Evolutionary conservation across 805 yeast genomes (phyloP), one percentile per base, ranked within the genome.

Genomic region (Monosporozyma servazzii): DNA sequence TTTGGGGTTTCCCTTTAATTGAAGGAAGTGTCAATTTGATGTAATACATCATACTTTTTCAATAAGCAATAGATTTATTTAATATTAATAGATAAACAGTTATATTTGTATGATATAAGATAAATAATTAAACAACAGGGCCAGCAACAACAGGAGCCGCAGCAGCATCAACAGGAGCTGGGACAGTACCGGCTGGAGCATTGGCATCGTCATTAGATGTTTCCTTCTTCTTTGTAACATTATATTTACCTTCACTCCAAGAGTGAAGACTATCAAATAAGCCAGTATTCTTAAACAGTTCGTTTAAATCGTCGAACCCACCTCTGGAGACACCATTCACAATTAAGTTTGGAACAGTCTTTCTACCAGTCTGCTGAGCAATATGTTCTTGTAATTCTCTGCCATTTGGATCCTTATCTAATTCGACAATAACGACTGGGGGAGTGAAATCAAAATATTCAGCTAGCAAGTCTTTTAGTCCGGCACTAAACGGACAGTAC

Each of bases 341-440:
- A 50, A 88, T 74, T 20, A 93, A 78, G 64, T 93, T 93, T 25
- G 99, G 99, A 13, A 93, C 99, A 0, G 98, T 91, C 29, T 70
- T 70, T 58, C 96, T 80, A 6, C 93, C 95, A 4, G 96, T 80
- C 51, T 76, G 67, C 48, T 75, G 72, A 17, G 75, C 84, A 49
- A 93, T 75, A 66, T 84, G 84, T 17, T 73, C 78, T 68, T 90
- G 97, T 54, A 93, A 74, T 54, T 78, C 84, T 2, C 71, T 66
- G 1, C 97, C 97, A 64, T 88, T 76, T 48, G 76, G 74, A 65
- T 88, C 95, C 60, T 74, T 75, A 68, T 91, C 97, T 49, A 91
- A 74, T 64, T 91, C 98, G 17, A 91, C 87, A 50, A 86, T 75
- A 5, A 74, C 62, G 2, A 88, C 90, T 31, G 74, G 69, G 5